Conservation (phyloP, 192 early-diverging fungal species). For the Backusella macrospora region DNA sequence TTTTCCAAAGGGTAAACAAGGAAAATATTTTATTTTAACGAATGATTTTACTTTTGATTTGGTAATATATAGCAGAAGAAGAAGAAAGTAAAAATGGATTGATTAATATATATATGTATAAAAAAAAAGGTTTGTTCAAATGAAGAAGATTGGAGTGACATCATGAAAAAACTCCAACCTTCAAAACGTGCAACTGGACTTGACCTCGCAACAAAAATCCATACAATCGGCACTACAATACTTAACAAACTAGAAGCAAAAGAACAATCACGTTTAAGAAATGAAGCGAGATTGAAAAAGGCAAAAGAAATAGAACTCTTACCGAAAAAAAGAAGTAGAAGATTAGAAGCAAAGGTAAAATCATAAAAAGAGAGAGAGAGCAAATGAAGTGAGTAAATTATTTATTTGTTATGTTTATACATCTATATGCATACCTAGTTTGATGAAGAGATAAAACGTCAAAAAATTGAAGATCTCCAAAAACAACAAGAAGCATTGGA, state of each 20-base stretch:
- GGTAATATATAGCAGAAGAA: background rate
- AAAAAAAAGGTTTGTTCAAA: background rate
- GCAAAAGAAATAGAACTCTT: constrained; percentile 16
- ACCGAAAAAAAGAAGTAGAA: constrained; percentile 19
- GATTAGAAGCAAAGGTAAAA: constrained; percentile 15
- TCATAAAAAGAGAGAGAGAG: background rate
- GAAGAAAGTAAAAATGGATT: background rate
- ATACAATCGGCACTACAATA: background rate
- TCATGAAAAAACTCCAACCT: background rate
- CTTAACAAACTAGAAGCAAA: background rate
- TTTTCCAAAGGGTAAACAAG: background rate
- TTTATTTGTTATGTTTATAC: background rate
- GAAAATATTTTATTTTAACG: background rate
- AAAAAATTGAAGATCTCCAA: background rate
- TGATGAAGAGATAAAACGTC: background rate
- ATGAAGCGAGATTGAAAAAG: constrained; percentile 8
- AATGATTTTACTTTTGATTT: constrained; percentile 20
- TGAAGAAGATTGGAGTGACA: constrained; percentile 5
- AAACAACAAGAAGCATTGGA: constrained; percentile 10
- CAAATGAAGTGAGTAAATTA: background rate
- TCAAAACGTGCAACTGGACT: background rate
- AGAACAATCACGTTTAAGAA: background rate
- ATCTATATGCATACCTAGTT: too few species aligned
- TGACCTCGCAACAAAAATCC: background rate
- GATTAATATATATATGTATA: background rate